These are phyloP conservation scores for Ganoderma sinense DNA, from an alignment of 1,284 basidiomycete genomes.

Conservation along the genomic window DNA sequence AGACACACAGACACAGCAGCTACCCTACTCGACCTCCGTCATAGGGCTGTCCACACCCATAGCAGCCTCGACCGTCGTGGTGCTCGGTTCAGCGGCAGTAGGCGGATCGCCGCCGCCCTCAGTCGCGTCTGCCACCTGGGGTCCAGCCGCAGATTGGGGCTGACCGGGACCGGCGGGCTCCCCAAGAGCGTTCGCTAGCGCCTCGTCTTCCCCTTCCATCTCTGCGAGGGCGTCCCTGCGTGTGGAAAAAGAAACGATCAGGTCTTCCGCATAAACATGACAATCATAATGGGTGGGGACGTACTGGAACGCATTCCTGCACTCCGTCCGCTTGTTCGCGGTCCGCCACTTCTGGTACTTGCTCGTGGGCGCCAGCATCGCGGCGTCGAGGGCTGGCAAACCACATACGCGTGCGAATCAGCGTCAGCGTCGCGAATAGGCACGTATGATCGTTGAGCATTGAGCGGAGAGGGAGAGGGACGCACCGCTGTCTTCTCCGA, in stretches of 20 bases:
- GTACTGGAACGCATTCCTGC: constrained; percentile 42
- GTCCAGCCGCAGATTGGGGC: neutral
- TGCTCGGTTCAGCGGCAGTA: neutral
- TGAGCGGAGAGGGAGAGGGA: no score
- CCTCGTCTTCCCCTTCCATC: constrained; percentile 24
- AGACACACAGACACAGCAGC: neutral
- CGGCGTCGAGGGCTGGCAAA: constrained; percentile 37
- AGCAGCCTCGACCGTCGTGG: constrained; percentile 6
- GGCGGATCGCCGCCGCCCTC: no score
- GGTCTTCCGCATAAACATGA: no score
- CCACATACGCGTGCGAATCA: neutral
- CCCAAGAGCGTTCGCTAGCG: neutral
- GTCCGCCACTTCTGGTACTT: constrained; percentile 43
- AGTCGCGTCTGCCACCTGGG: neutral
- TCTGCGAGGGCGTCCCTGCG: constrained; percentile 28
- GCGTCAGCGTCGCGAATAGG: neutral
- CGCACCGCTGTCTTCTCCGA: constrained; percentile 52
- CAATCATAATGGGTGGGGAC: no score
- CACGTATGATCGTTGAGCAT: neutral
- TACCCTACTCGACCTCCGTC: constrained; percentile 21
- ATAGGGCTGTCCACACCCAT: constrained; percentile 30
- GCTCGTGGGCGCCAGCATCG: constrained; percentile 37
- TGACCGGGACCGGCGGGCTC: neutral
- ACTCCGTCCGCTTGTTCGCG: constrained; percentile 36
- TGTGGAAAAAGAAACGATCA: neutral